A percentile compares a stretch with the other conserved stretches of the same genome.
phyloP scores from a whole-genome alignment of 2,329 filamentous ascomycete genomes.

The Cryphonectria carpinicola region DNA sequence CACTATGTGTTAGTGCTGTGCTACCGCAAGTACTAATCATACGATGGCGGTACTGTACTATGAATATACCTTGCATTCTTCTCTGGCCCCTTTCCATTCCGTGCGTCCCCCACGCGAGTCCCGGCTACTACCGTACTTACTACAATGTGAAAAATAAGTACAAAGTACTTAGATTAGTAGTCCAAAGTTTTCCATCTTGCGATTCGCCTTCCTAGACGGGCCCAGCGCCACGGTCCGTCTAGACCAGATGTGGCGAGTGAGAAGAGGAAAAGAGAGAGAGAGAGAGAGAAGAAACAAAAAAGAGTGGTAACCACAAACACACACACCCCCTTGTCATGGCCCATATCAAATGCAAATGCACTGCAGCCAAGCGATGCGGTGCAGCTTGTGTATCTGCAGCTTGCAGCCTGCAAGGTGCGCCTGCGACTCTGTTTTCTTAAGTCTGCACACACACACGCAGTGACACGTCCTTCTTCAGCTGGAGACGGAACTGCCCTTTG shows the following conservation, averaged over 20 bases:
- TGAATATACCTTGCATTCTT: neutral
- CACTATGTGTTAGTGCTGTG: neutral
- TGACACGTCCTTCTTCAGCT: neutral
- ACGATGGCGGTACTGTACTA: neutral
- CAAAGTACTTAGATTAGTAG: neutral
- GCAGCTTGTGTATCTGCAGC: too few species aligned
- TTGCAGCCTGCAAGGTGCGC: neutral
- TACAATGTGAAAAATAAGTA: neutral
- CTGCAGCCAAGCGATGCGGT: too few species aligned
- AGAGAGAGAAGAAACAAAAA: too few species aligned
- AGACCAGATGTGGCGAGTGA: constrained; percentile 27
- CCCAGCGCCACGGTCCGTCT: constrained; percentile 20
- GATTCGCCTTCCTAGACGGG: neutral
- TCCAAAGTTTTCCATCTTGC: neutral
- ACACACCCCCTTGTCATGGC: too few species aligned
- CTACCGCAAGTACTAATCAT: neutral
- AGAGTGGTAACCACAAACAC: too few species aligned
- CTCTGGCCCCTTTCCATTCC: too few species aligned
- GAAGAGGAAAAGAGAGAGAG: neutral
- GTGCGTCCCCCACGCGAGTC: neutral
- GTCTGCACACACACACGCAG: too few species aligned
- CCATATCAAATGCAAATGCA: too few species aligned
- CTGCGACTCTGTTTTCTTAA: neutral
- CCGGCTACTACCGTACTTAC: too few species aligned
- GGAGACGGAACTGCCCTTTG: neutral